Conservation (phyloP, 1,139 yeast species). For the Debaryomyces psychrophilus region DNA sequence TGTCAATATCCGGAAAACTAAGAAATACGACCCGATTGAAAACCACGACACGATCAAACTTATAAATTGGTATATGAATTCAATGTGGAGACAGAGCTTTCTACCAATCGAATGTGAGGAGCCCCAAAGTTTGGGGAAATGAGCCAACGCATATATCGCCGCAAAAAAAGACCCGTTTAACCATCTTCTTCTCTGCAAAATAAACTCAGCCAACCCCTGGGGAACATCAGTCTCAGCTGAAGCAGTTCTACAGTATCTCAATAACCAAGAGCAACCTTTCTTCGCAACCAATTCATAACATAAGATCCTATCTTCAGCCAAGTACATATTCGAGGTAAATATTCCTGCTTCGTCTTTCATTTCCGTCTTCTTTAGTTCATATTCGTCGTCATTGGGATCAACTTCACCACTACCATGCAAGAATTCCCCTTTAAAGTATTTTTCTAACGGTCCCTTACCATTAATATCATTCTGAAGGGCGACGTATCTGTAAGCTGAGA, state of each 20-base stretch:
- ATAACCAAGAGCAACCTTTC: constrained; percentile 47
- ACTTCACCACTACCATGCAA: constrained; percentile 49
- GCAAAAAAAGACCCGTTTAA: constrained; percentile 55
- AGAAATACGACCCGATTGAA: constrained; percentile 75
- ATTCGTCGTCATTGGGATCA: constrained; percentile 52
- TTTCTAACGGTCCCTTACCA: constrained; percentile 70
- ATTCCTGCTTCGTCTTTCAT: constrained; percentile 52
- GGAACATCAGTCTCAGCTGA: constrained; percentile 56
- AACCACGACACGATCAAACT: constrained; percentile 70
- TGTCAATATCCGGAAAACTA: constrained; percentile 79
- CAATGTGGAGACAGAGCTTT: constrained; percentile 46
- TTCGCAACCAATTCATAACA: constrained; percentile 55
- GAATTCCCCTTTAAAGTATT: constrained; percentile 53
- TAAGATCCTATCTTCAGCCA: constrained; percentile 54
- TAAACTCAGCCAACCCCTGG: constrained; percentile 48
- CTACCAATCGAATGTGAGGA: constrained; percentile 47
- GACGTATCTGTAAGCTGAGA: constrained; percentile 89
- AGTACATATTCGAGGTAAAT: constrained; percentile 53
- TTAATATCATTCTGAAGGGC: constrained; percentile 84
- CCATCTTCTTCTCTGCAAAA: constrained; percentile 55
- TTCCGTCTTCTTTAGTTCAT: constrained; percentile 41
- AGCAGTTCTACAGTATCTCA: constrained; percentile 50
- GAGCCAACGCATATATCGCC: constrained; percentile 50
- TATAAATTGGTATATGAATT: constrained; percentile 47
- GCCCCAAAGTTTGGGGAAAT: constrained; percentile 47